phyloP scores from a whole-genome alignment of 306 rosid species.

The Betula pendula region DNA sequence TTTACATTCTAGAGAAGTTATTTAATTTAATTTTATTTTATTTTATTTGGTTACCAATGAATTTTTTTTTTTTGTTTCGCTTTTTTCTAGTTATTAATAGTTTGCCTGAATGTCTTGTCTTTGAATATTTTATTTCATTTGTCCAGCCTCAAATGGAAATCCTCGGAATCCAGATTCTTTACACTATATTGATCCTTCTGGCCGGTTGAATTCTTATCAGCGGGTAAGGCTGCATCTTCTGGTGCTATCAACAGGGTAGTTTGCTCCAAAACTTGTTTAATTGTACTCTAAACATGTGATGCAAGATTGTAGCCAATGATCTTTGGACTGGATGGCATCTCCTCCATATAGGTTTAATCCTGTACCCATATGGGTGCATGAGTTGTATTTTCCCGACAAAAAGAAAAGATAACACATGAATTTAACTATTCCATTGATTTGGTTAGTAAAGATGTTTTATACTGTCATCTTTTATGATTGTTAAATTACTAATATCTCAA shows the following conservation, averaged over 20 bases:
- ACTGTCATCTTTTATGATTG: background rate
- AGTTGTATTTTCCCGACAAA: slow-evolving; percentile 40
- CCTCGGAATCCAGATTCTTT: slow-evolving; percentile 58
- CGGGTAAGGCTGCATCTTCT: slow-evolving; percentile 44
- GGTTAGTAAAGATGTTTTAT: background rate
- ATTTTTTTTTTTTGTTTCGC: too few species aligned
- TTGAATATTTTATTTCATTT: slow-evolving; percentile 21
- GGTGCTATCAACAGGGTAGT: background rate
- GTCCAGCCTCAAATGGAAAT: slow-evolving; percentile 81
- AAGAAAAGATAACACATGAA: too few species aligned
- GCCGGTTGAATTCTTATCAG: slow-evolving; percentile 75
- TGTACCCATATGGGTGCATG: background rate
- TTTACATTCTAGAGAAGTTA: background rate
- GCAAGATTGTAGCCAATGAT: background rate
- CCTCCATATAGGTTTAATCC: background rate
- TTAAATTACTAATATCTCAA: too few species aligned
- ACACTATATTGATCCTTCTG: slow-evolving; percentile 62
- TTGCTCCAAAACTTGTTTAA: background rate
- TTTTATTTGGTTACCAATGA: background rate
- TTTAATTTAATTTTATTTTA: background rate
- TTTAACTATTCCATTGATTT: background rate
- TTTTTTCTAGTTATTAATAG: background rate
- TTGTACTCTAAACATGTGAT: background rate
- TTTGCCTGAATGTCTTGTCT: background rate
- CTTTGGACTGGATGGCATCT: too few species aligned